Conservation (phyloP, 345 rosid species). For the Eutrema yunnanense region DNA sequence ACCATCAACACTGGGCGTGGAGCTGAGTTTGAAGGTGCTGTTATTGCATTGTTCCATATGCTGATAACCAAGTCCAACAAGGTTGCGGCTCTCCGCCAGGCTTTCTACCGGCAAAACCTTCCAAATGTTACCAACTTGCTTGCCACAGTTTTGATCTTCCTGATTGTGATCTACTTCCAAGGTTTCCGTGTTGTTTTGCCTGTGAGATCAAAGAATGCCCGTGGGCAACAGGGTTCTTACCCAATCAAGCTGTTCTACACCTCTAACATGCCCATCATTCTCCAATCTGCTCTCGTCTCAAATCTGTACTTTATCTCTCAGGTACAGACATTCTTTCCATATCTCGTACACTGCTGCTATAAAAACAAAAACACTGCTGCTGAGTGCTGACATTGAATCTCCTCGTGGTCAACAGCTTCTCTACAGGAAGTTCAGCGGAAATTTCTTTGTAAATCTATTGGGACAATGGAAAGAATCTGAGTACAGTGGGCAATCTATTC, state of each 20-base stretch:
- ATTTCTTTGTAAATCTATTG: slow-evolving; percentile 73
- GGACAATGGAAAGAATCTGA: slow-evolving; percentile 90
- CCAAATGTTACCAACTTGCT: slow-evolving; percentile 85
- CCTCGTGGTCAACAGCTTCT: slow-evolving; percentile 45
- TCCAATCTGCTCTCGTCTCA: slow-evolving; percentile 80
- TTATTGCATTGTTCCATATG: slow-evolving; percentile 76
- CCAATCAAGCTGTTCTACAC: slow-evolving; percentile 88
- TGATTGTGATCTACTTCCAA: slow-evolving; percentile 88
- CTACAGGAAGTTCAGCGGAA: slow-evolving; percentile 73
- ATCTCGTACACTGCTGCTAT: neutral
- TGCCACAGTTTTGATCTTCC: slow-evolving; percentile 73
- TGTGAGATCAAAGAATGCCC: slow-evolving; percentile 88
- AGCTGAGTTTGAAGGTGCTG: slow-evolving; percentile 93
- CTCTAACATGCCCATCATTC: slow-evolving; percentile 89
- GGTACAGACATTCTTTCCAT: slow-evolving; percentile 32
- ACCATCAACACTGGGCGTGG: slow-evolving; percentile 87
- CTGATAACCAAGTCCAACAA: slow-evolving; percentile 72
- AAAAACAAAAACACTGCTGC: neutral
- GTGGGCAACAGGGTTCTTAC: slow-evolving; percentile 90
- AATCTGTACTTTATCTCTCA: slow-evolving; percentile 83
- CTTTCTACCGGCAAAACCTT: slow-evolving; percentile 83
- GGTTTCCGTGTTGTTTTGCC: slow-evolving; percentile 90
- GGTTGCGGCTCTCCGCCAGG: slow-evolving; percentile 76
- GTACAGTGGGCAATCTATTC: slow-evolving; percentile 68
- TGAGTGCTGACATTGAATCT: neutral